Base-by-base conservation (phyloP, 73 alveolate species). In the Effrenium voratum region DNA sequence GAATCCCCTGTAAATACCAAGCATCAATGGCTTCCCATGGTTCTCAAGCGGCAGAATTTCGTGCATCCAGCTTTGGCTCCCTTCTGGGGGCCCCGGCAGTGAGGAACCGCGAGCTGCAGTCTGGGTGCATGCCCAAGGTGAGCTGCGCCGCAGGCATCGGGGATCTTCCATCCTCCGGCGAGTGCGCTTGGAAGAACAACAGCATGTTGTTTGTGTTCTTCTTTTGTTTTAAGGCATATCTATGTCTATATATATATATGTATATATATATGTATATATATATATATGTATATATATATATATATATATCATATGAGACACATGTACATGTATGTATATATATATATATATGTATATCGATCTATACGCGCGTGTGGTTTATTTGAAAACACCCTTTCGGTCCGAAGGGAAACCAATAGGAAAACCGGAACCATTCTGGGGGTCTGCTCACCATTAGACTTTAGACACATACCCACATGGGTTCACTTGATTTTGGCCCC, bases 111-210 rank as follows among this genome's bases (percentile, higher is more conserved):
- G 82, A 55, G 82, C 94, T 85, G 94, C 94, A 85, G 34, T 85
- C 94, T 34, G 94, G 94, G 81, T 85, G 94, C 94, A 85, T 85
- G n/a, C 94, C 94, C 60, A 85, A 68, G 15, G 76, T 40, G 44
- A 85, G 82, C 34, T 85, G 94, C 46, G 94, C 94, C 3, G 46
- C 82, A 2, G 94, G 94, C 44, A 85, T 59, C 32, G 94, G 94
- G 3, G 76, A 26, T 1, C 66, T 52, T 40, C 94, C 94, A 36
- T 85, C 94, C 94, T 85, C n/a, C 92, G 32, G 32, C 68, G 34
- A 80, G 24, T 12, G 40, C 28, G 32, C 47, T 13, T 28, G 41
- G 41, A 63, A 63, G 76, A 34, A 38, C 84, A 30, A 1, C 2
- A 12, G 40, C 52, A 12, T 34, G n/a, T 66, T 66, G 1, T n/a